These are phyloP conservation scores for Calonectria crousiana DNA, from an alignment of 2,329 filamentous ascomycete species.

Conservation along the genomic window DNA sequence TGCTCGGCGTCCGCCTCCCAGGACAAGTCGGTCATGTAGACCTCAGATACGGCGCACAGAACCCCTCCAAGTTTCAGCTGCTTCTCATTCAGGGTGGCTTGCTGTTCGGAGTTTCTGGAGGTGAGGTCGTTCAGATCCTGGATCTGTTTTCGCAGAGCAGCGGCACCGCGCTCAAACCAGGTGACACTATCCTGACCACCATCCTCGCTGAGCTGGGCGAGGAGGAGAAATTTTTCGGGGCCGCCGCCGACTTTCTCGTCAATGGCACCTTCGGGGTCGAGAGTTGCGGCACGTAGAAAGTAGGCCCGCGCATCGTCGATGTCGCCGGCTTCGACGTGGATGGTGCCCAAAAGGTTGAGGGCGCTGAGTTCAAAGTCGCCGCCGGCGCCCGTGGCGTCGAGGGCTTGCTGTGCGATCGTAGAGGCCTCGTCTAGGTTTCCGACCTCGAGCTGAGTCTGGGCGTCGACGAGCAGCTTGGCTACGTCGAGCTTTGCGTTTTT, in stretches of 20 bases:
- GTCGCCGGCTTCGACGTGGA: conserved; percentile 85
- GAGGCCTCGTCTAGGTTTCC: conserved; percentile 57
- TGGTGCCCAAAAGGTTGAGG: conserved; percentile 83
- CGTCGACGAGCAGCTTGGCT: conserved; percentile 52
- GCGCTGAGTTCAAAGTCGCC: conserved; percentile 72
- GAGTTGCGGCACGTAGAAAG: conserved; percentile 78
- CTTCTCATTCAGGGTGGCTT: conserved; percentile 71
- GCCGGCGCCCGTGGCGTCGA: conserved; percentile 56
- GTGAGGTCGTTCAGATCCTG: conserved; percentile 67
- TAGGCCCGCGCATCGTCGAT: conserved; percentile 78
- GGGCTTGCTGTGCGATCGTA: conserved; percentile 56
- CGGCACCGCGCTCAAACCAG: conserved; percentile 79
- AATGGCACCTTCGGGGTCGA: conserved; percentile 81
- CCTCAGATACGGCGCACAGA: conserved; percentile 93
- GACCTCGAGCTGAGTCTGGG: conserved; percentile 56
- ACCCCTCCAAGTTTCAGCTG: conserved; percentile 87
- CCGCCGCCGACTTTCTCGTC: conserved; percentile 82
- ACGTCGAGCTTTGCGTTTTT: conserved; percentile 52
- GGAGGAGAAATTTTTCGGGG: conserved; percentile 93
- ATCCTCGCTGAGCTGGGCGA: conserved; percentile 87
- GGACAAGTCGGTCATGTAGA: conserved; percentile 98
- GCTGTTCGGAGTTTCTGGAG: conserved; percentile 54
- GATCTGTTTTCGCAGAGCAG: conserved; percentile 79
- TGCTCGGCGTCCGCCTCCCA: conserved; percentile 92
- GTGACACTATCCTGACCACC: conserved; percentile 74